Evolutionary conservation across 2,329 filamentous ascomycete species (phyloP), one percentile per base, ranked within the genome.

Genomic region (Sporothrix pseudoabietina): DNA sequence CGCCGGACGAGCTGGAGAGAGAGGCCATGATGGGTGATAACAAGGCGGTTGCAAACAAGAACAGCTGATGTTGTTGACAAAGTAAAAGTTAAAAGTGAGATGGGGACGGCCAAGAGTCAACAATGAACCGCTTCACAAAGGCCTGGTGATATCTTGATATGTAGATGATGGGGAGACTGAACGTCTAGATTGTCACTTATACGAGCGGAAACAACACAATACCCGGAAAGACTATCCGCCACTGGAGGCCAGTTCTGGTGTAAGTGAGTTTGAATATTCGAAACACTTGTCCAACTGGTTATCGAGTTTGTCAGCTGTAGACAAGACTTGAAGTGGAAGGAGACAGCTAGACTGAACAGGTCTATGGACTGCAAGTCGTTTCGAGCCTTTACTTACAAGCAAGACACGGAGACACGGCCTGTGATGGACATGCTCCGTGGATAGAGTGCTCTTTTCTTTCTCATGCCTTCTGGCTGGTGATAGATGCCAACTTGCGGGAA

Each of bases 141-240:
- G 41, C 41, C 3, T 44, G 41, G 41, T 44, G 41, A 44, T 44
- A 44, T 44, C 41, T 44, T 44, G 52, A 54, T 26, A 22, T 35
- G 26, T 57, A 12, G 55, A 57, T 35, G 55, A 9, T 57, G 55
- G 19, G 19, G 19, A 5, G 16, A 22, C 19, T 7, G n/a, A 26
- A 57, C 54, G 54, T 57, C 54, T 39, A 63, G 35, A 9, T 39
- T 41, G 57, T 16, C 26, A 63, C 57, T 63, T 63, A 63, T 63
- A 63, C 57, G 35, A 9, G 32, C 9, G 32, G 14, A 19, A 10
- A 61, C 30, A 39, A 7, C 1, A 30, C 16, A n/a, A 9, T 12
- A n/a, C 3, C 57, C 57, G 57, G 55, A 32, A 57, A 7, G 26
- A 32, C 26, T 16, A 57, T 30, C 55, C 55, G 55, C 14, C 1